These are phyloP conservation scores for Annona cherimola DNA, from an alignment of 164 flowering plant species.

Conservation along the genomic window DNA sequence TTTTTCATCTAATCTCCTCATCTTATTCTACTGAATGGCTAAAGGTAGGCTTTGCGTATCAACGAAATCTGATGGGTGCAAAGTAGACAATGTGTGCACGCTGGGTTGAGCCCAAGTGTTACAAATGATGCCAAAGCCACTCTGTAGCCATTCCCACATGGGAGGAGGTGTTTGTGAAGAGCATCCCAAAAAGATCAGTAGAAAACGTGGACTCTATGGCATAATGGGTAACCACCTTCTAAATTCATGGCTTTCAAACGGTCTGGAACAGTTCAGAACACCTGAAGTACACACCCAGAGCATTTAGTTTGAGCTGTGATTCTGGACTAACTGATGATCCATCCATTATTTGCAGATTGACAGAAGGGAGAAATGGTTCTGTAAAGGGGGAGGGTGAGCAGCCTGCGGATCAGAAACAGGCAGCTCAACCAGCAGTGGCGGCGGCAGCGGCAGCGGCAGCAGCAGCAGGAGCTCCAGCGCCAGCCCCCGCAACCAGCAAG, in stretches of 20 bases:
- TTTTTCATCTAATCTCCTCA: too few species aligned
- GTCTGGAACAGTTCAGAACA: background rate
- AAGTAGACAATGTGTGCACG: too few species aligned
- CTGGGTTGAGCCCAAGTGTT: too few species aligned
- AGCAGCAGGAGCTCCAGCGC: background rate
- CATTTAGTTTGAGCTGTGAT: too few species aligned
- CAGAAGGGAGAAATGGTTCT: constrained; percentile 27
- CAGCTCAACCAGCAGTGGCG: background rate
- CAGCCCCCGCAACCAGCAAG: constrained; percentile 1
- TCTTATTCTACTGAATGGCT: too few species aligned
- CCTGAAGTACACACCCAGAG: background rate
- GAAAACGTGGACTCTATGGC: background rate
- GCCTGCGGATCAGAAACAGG: background rate
- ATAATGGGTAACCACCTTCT: background rate
- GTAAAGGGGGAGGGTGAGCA: constrained; percentile 5
- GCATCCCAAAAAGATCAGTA: background rate
- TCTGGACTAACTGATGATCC: background rate
- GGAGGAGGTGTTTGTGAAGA: background rate
- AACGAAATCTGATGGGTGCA: too few species aligned
- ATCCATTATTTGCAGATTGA: constrained; percentile 26
- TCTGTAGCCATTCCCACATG: background rate
- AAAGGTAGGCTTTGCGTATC: too few species aligned
- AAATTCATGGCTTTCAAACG: background rate
- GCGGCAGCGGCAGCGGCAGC: constrained; percentile 3
- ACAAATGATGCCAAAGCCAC: too few species aligned